Conservation (phyloP, 345 rosid species). For the Excoecaria cochinchinensis region DNA sequence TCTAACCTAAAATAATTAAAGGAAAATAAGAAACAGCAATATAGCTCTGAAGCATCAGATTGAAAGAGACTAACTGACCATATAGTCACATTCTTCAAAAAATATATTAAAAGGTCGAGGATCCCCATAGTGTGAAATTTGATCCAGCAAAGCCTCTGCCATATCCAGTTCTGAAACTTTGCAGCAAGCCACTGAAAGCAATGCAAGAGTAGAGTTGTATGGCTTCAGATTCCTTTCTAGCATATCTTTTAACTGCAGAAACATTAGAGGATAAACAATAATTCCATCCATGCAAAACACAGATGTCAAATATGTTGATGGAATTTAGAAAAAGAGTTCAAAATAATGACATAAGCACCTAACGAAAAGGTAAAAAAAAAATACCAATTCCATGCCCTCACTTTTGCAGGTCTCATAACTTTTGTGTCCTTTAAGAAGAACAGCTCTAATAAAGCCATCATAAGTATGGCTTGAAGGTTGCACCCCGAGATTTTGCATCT, state of each 20-base stretch:
- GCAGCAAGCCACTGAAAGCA: constrained; percentile 62
- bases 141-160: constrained; percentile 69
- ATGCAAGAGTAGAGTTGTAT: constrained; percentile 55
- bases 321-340: background rate
- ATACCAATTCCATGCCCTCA: constrained; percentile 64
- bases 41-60: background rate
- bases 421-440: constrained; percentile 43
- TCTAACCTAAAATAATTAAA: background rate
- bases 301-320: constrained; percentile 10
- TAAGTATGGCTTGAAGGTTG: constrained; percentile 58
- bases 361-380: background rate
- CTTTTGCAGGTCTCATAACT: constrained; percentile 38
- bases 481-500: constrained; percentile 85
- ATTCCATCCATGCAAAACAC: background rate
- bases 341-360: constrained; percentile 1
- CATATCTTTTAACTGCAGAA: constrained; percentile 66
- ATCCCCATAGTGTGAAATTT: constrained; percentile 42
- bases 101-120: constrained; percentile 60
- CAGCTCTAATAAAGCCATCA: constrained; percentile 66
- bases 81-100: constrained; percentile 58
- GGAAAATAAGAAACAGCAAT: background rate
- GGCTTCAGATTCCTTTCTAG: constrained; percentile 65
- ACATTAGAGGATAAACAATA: constrained; percentile 4
- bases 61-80: constrained; percentile 48
- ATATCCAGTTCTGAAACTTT: constrained; percentile 64